These are phyloP conservation scores for Alloteropsis angusta DNA, from an alignment of 202 grass and related monocot species.

Conservation along the genomic window DNA sequence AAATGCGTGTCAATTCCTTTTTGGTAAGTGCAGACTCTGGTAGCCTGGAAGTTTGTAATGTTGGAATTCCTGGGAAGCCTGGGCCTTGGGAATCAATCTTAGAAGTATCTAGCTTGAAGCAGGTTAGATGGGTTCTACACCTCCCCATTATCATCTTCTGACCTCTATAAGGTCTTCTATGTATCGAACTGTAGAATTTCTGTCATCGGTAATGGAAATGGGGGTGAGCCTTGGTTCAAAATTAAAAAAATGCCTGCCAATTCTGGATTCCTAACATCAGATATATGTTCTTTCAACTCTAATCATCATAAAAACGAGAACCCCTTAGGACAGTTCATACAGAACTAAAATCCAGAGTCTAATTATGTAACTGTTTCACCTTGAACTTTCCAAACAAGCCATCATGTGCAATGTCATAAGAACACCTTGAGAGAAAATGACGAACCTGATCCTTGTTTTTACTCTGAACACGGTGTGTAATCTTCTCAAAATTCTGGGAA, in stretches of 20 bases:
- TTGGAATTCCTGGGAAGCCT: too few species aligned
- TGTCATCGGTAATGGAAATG: too few species aligned
- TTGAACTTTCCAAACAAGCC: not conserved
- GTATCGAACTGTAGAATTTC: too few species aligned
- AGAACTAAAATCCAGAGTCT: not conserved
- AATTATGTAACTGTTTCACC: not conserved
- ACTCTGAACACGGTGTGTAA: slow-evolving; percentile 92
- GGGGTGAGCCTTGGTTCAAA: too few species aligned
- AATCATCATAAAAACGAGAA: not conserved
- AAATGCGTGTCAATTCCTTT: not conserved
- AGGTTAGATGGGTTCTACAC: too few species aligned
- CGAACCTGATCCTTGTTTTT: slow-evolving; percentile 98
- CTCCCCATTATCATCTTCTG: too few species aligned
- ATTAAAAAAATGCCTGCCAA: not conserved
- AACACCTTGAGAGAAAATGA: slow-evolving; percentile 17
- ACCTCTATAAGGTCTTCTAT: too few species aligned
- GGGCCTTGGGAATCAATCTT: too few species aligned
- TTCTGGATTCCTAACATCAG: slow-evolving; percentile 1
- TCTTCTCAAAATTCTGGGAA: slow-evolving; percentile 92
- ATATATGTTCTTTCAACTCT: not conserved
- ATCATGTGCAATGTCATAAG: not conserved
- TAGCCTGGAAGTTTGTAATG: too few species aligned
- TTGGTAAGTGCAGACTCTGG: too few species aligned
- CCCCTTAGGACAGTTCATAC: not conserved
- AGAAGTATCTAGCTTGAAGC: too few species aligned